phyloP scores from a whole-genome alignment of 2,329 filamentous ascomycete species.

The Monilinia vaccinii-corymbosi region DNA sequence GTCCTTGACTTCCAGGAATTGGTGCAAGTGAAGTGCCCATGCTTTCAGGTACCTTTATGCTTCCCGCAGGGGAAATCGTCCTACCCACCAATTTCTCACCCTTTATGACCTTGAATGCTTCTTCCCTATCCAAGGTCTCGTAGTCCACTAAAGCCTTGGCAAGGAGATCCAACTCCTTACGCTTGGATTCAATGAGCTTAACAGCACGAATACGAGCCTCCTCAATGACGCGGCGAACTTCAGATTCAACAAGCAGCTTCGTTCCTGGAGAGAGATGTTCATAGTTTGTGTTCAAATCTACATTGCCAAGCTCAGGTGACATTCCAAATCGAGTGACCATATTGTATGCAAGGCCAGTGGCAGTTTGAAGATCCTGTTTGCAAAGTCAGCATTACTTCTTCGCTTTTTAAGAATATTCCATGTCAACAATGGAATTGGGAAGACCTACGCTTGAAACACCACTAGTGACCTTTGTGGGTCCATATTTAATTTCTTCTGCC shows the following conservation, averaged over 20 bases:
- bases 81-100: constrained; percentile 74
- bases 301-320: constrained; percentile 78
- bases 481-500: constrained; percentile 85
- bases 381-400: constrained; percentile 26
- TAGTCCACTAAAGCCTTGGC: constrained; percentile 89
- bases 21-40: constrained; percentile 21
- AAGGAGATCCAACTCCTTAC: constrained; percentile 77
- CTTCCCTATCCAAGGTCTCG: constrained; percentile 80
- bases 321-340: constrained; percentile 90
- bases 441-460: constrained; percentile 67
- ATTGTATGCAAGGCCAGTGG: constrained; percentile 72
- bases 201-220: constrained; percentile 69
- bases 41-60: constrained; percentile 55
- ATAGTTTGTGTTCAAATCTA: constrained; percentile 79
- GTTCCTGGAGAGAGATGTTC: constrained; percentile 76
- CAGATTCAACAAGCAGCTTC: constrained; percentile 74
- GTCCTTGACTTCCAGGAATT: constrained; percentile 19
- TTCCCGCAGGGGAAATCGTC: constrained; percentile 47
- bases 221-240: constrained; percentile 77
- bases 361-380: constrained; percentile 66
- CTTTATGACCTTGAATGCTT: constrained; percentile 82
- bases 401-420: not conserved
- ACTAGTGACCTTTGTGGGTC: constrained; percentile 81
- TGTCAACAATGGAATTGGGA: not conserved
- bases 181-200: constrained; percentile 61